Conservation (phyloP, 1,284 basidiomycete genomes). For the Ganoderma resinaceum region DNA sequence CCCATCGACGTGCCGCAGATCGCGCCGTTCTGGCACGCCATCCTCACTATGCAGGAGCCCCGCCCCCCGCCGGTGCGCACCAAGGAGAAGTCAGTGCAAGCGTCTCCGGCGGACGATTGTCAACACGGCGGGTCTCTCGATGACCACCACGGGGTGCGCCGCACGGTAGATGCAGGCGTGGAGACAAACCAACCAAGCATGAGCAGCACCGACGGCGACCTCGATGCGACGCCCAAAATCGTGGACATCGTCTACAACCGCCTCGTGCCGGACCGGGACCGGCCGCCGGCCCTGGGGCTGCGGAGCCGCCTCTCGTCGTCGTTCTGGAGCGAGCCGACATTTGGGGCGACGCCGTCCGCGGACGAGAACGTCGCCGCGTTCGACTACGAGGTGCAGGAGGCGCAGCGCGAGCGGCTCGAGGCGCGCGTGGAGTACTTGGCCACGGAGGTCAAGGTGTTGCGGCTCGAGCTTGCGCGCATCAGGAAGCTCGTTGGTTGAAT, state of each 20-base stretch:
- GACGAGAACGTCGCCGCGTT: neutral
- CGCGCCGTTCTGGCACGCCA: neutral
- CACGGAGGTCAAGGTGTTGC: constrained; percentile 7
- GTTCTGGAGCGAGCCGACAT: neutral
- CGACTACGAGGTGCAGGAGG: neutral
- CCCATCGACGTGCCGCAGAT: constrained; percentile 2
- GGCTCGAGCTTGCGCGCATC: constrained; percentile 1
- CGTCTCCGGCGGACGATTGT: neutral
- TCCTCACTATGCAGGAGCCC: neutral
- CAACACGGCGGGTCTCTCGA: too few species aligned
- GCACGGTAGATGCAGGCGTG: neutral
- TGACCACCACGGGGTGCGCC: neutral
- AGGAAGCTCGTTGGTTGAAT: neutral
- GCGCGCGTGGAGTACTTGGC: neutral
- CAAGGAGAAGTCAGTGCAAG: neutral
- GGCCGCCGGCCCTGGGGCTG: neutral
- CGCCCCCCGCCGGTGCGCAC: neutral
- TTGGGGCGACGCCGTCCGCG: neutral
- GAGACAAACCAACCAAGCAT: constrained; percentile 5
- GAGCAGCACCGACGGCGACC: neutral
- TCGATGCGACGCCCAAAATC: too few species aligned
- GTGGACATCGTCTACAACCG: neutral
- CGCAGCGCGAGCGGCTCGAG: constrained; percentile 4
- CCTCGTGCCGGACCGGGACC: neutral
- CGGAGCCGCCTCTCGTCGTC: neutral